Evolutionary conservation across 768 basidiomycete species (phyloP), one percentile per base, ranked within the genome.

Genomic region (Gyrodon lividus): DNA sequence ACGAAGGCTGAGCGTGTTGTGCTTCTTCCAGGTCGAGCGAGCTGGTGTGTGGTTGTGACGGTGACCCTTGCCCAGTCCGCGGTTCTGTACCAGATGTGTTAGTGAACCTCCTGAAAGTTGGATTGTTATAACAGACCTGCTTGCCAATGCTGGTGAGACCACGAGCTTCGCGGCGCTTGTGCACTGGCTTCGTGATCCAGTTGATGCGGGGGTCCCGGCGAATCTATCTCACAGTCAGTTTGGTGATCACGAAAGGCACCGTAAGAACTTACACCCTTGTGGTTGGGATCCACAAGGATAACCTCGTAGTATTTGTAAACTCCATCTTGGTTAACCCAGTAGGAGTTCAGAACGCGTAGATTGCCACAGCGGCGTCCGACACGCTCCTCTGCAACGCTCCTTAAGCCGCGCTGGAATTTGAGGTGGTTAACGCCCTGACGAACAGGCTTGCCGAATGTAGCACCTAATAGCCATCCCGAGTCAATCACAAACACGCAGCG

Each of bases 301-400:
- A 99, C 92, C 72, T 99, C 97, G 77, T 85, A 99, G 79, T 97
- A 98, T 73, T 96, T 97, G 84, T 96, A 97, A 26, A 97, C 91
- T 74, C 94, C 93, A 69, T 98, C 94, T 76, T 96, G 93, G 76
- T 98, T 98, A 67, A 99, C 77, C 97, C 97, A 99, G 82, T 98
- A 98, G 42, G 96, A 98, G 77, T 96, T 97, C 65, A 97, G 70
- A 59, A 99, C 97, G 50, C 97, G 86, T 67, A 99, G 74, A 73
- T 98, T 98, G 48, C 93, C 94, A 68, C 97, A 99, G 61, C 95
- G 83, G 68, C 83, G 85, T 56, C 96, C 97, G 59, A 98, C 96
- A 69, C 97, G 90, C 80, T 98, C 97, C 78, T 99, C 97, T 44
- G 97, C 97, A 51, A 87, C 89, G 64, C 89, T 88, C 72, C 89